Conservation (phyloP, 2,329 filamentous ascomycete species). For the Teratosphaeria viscida region DNA sequence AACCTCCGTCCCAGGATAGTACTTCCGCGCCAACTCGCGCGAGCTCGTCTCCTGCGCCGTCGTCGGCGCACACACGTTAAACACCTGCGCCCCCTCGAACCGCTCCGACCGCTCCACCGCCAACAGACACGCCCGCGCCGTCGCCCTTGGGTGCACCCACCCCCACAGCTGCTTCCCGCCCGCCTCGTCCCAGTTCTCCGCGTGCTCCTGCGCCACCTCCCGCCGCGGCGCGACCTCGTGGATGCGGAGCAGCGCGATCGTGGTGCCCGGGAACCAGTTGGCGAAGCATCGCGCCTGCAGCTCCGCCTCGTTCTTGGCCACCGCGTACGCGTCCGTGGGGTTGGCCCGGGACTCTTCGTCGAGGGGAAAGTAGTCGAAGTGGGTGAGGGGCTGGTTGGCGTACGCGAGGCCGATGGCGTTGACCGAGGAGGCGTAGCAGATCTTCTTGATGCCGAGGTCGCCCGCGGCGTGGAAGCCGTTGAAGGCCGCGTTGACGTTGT, state of each 20-base stretch:
- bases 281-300: constrained; percentile 25
- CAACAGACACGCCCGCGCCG: constrained; percentile 27
- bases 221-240: constrained; percentile 26
- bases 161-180: constrained; percentile 29
- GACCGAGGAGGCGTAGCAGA: constrained; percentile 30
- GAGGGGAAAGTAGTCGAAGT: constrained; percentile 29
- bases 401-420: constrained; percentile 31
- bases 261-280: constrained; percentile 30
- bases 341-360: constrained; percentile 26
- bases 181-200: constrained; percentile 24
- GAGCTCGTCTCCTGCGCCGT: constrained; percentile 16
- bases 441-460: constrained; percentile 25
- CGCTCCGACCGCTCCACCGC: constrained; percentile 24
- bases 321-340: constrained; percentile 28
- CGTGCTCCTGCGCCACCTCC: constrained; percentile 25
- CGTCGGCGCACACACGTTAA: constrained; percentile 27
- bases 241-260: constrained; percentile 29
- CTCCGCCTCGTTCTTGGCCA: constrained; percentile 30
- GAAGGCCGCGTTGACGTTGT: constrained; percentile 30
- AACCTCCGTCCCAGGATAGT: constrained; percentile 18
- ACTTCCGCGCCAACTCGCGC: constrained; percentile 17
- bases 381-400: constrained; percentile 23
- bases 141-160: constrained; percentile 27
- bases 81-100: constrained; percentile 25
- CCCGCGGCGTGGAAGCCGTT: constrained; percentile 31